Evolutionary conservation across 768 basidiomycete genomes (phyloP).

Genomic region (Boletus rufocinnamomeus): DNA sequence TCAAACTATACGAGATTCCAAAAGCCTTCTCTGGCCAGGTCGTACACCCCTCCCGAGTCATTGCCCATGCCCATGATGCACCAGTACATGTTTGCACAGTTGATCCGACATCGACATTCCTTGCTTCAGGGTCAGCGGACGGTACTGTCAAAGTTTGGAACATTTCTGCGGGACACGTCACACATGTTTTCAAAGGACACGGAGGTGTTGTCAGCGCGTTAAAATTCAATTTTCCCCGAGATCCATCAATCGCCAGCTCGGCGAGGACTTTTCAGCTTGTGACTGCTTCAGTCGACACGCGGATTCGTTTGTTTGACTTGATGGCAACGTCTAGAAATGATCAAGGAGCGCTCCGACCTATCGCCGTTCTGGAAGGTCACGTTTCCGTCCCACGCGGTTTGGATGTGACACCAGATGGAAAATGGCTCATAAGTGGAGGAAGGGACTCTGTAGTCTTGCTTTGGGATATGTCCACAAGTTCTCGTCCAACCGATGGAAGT

Average conservation of each 20-base stretch:
- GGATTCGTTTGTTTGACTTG: constrained; percentile 91
- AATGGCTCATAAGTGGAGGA: constrained; percentile 89
- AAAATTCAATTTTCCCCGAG: constrained; percentile 75
- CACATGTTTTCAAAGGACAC: constrained; percentile 94
- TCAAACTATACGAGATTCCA: constrained; percentile 85
- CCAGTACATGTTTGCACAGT: constrained; percentile 87
- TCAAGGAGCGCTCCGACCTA: constrained; percentile 59
- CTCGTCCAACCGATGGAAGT: constrained; percentile 9
- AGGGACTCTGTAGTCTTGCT: constrained; percentile 90
- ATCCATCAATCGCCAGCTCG: constrained; percentile 49
- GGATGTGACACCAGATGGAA: constrained; percentile 81
- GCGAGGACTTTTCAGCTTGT: constrained; percentile 72
- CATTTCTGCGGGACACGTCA: constrained; percentile 81
- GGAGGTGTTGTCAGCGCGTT: constrained; percentile 96
- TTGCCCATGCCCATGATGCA: constrained; percentile 87
- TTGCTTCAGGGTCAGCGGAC: constrained; percentile 96
- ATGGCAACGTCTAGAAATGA: constrained; percentile 60
- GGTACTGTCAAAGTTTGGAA: constrained; percentile 98
- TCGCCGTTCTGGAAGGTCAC: constrained; percentile 91
- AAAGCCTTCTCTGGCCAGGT: constrained; percentile 44
- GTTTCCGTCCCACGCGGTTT: constrained; percentile 92
- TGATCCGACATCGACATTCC: constrained; percentile 85
- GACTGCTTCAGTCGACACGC: constrained; percentile 90
- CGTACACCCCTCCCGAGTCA: constrained; percentile 69
- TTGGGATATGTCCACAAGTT: constrained; percentile 68